Percentiles rank a stretch among this genome's conserved stretches.
These are phyloP conservation scores for Anthoceros angustus DNA, from an alignment of 225 moss, liverwort and hornwort genomes.

Conservation along the genomic window DNA sequence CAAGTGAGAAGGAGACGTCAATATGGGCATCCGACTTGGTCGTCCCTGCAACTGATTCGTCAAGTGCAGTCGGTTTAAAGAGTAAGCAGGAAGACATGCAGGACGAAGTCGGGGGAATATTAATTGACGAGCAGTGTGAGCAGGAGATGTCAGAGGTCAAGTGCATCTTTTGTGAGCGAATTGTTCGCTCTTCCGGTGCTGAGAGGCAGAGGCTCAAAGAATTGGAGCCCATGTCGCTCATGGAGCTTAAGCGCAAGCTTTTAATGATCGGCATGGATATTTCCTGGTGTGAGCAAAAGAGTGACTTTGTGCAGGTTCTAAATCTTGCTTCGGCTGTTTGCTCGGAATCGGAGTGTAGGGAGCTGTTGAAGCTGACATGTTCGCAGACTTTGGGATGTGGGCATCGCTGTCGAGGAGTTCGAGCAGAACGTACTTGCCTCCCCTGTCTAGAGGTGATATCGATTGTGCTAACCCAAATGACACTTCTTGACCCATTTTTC, in stretches of 20 bases:
- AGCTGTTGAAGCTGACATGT: constrained; percentile 32
- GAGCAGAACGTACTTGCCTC: constrained; percentile 50
- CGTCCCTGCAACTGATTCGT: too few relatives aligned
- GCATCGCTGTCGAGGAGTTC: constrained; percentile 51
- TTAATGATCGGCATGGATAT: constrained; percentile 35
- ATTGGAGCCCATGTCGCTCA: constrained; percentile 27
- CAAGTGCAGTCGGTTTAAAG: too few relatives aligned
- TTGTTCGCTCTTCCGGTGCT: constrained; percentile 18
- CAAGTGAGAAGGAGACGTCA: too few relatives aligned
- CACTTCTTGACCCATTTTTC: too few relatives aligned
- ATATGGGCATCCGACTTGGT: too few relatives aligned
- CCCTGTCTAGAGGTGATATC: constrained; percentile 50
- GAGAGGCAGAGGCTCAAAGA: constrained; percentile 16
- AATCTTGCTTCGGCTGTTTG: constrained; percentile 35
- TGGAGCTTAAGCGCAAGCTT: constrained; percentile 35
- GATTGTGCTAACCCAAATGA: too few relatives aligned
- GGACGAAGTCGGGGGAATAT: too few relatives aligned
- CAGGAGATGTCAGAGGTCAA: constrained; percentile 34
- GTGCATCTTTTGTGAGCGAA: constrained; percentile 39
- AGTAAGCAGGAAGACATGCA: too few relatives aligned
- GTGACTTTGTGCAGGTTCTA: constrained; percentile 39
- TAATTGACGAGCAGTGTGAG: constrained; percentile 29
- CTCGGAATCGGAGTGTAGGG: constrained; percentile 35
- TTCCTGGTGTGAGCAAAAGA: constrained; percentile 49
- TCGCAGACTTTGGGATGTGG: constrained; percentile 47